Conservation (phyloP, 192 early-diverging fungal species). For the Chytriomyces hyalinus region DNA sequence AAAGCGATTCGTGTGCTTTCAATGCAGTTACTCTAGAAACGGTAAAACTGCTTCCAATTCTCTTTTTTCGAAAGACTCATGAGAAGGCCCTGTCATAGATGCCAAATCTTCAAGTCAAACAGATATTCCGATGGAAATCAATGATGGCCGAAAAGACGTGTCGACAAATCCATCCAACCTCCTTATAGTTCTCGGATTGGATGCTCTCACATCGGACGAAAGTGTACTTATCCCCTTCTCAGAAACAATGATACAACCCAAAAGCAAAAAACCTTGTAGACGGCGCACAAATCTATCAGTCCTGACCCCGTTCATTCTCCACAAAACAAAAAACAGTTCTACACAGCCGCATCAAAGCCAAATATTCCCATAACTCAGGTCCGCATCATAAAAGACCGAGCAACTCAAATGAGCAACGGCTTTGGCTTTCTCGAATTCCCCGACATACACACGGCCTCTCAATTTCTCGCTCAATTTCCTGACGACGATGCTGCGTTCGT, state of each 20-base stretch:
- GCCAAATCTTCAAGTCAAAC: not conserved
- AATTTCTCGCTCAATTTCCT: slow-evolving; percentile 5
- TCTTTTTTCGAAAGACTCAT: no score
- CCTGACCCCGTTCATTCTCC: not conserved
- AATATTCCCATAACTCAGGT: slow-evolving; percentile 38
- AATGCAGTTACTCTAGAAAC: slow-evolving; percentile 25
- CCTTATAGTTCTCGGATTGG: slow-evolving; percentile 64
- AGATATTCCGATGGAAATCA: slow-evolving; percentile 41
- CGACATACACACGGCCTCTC: slow-evolving; percentile 35
- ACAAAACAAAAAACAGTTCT: not conserved
- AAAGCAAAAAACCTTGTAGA: not conserved
- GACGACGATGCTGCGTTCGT: slow-evolving; percentile 32
- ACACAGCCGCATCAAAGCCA: slow-evolving; percentile 15
- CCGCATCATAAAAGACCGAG: slow-evolving; percentile 62
- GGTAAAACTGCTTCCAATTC: not conserved
- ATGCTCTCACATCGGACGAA: slow-evolving; percentile 65
- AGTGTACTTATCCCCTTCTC: slow-evolving; percentile 34
- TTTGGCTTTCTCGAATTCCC: slow-evolving; percentile 68
- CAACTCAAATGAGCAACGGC: slow-evolving; percentile 63
- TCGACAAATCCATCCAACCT: slow-evolving; percentile 55
- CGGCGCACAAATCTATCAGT: no score
- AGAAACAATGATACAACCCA: not conserved
- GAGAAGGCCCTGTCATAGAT: not conserved
- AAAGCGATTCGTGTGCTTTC: slow-evolving; percentile 14
- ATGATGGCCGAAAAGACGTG: slow-evolving; percentile 67